phyloP scores from a whole-genome alignment of 805 yeast species.

The Teunomyces panamensis region DNA sequence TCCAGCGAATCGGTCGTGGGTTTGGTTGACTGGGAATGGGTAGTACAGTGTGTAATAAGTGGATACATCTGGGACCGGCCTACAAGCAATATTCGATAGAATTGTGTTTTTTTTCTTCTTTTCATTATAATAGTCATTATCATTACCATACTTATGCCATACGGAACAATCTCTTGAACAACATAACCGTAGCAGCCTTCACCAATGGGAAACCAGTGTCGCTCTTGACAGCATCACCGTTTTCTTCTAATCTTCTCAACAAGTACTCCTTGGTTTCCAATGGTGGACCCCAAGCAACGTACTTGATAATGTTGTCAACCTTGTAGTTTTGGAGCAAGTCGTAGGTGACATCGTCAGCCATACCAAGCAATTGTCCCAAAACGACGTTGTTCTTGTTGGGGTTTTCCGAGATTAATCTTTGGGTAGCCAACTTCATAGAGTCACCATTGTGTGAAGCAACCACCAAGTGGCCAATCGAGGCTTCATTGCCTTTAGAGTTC shows the following conservation, averaged over 20 bases:
- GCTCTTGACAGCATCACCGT: slow-evolving; percentile 88
- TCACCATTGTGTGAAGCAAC: slow-evolving; percentile 87
- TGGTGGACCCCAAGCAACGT: slow-evolving; percentile 98
- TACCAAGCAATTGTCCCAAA: slow-evolving; percentile 88
- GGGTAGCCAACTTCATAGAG: slow-evolving; percentile 72
- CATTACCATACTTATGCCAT: slow-evolving; percentile 6
- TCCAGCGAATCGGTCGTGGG: slow-evolving; percentile 12
- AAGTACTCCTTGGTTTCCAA: slow-evolving; percentile 88
- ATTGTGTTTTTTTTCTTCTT: no score
- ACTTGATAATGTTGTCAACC: slow-evolving; percentile 78
- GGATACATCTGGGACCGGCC: slow-evolving; percentile 29
- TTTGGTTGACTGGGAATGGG: slow-evolving; percentile 62
- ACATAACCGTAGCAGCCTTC: slow-evolving; percentile 42
- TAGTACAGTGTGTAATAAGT: slow-evolving; percentile 57
- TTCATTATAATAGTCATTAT: slow-evolving; percentile 3
- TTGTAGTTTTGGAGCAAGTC: slow-evolving; percentile 64
- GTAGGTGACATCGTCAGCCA: slow-evolving; percentile 88
- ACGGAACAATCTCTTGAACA: slow-evolving; percentile 24
- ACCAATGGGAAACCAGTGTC: slow-evolving; percentile 79
- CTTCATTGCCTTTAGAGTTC: slow-evolving; percentile 38
- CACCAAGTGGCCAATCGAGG: slow-evolving; percentile 70
- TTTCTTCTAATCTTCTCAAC: slow-evolving; percentile 87
- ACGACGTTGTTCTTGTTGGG: slow-evolving; percentile 59
- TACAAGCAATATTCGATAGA: slow-evolving; percentile 5
- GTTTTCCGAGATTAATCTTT: slow-evolving; percentile 37